Percentiles rank a stretch among this genome's conserved stretches.
Evolutionary conservation across 176 grass and related monocot genomes (phyloP).

Genomic region (Microstegium vimineum): DNA sequence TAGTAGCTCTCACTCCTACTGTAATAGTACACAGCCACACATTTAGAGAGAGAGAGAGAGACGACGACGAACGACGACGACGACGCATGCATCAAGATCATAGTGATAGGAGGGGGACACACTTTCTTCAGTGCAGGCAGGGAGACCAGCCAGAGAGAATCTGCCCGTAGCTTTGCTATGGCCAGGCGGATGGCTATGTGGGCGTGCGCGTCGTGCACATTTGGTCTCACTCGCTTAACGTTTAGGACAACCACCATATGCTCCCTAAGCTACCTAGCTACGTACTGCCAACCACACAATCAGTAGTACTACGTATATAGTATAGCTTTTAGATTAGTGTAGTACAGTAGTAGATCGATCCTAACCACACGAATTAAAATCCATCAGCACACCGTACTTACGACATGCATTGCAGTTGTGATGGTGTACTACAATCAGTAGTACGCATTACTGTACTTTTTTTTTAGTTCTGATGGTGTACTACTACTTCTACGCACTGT

Average conservation of each 20-base stretch:
- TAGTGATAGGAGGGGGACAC: not conserved
- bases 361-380: not conserved
- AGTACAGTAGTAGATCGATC: not conserved
- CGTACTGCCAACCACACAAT: too few species aligned
- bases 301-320: too few species aligned
- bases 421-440: too few species aligned
- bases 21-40: too few species aligned
- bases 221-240: conserved; percentile 28
- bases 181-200: not conserved
- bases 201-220: not conserved
- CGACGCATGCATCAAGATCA: not conserved
- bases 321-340: too few species aligned
- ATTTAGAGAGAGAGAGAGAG: too few species aligned
- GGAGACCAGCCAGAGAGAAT: not conserved
- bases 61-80: too few species aligned
- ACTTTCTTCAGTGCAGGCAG: not conserved
- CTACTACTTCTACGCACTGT: not conserved
- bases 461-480: too few species aligned
- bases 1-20: not conserved
- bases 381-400: too few species aligned
- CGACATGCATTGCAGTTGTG: too few species aligned
- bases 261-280: not conserved
- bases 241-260: conserved; percentile 33
- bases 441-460: too few species aligned
- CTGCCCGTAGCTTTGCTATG: not conserved